Percentiles rank a stretch among this genome's conserved stretches.
Evolutionary conservation across 805 yeast genomes (phyloP).

Genomic region (Wickerhamomyces hampshirensis): DNA sequence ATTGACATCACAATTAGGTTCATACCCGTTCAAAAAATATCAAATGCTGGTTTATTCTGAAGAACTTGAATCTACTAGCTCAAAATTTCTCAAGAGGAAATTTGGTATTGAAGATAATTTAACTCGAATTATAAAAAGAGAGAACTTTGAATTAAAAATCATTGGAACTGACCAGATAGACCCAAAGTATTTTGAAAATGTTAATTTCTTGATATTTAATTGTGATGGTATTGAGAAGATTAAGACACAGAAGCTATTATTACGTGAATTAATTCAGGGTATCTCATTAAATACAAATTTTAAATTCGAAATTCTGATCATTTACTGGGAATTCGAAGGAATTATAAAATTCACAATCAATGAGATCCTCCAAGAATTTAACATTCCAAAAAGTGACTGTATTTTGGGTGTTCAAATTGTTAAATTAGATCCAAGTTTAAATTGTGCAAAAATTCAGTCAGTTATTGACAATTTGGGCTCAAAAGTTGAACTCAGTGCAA

Average conservation of each 20-base stretch:
- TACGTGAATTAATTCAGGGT: constrained; percentile 31
- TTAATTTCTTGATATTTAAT: constrained; percentile 33
- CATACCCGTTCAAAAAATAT: constrained; percentile 3
- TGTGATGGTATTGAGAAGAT: constrained; percentile 32
- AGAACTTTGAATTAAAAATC: constrained; percentile 15
- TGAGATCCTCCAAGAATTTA: constrained; percentile 29
- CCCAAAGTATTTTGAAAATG: constrained; percentile 23
- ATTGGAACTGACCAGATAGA: constrained; percentile 23
- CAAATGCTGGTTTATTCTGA: constrained; percentile 15
- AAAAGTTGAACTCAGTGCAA: constrained; percentile 27
- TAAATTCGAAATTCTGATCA: constrained; percentile 28
- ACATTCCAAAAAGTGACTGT: constrained; percentile 22
- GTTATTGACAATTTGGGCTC: constrained; percentile 21
- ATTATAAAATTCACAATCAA: constrained; percentile 23
- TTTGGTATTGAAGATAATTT: constrained; percentile 17
- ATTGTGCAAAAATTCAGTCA: constrained; percentile 18
- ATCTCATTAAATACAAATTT: constrained; percentile 30
- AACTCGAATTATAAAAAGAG: constrained; percentile 2
- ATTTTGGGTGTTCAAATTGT: constrained; percentile 26
- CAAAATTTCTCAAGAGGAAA: constrained; percentile 29
- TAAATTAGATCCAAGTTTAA: constrained; percentile 26
- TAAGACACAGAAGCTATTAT: constrained; percentile 22
- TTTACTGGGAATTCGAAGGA: constrained; percentile 36
- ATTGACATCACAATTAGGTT: too few relatives aligned
- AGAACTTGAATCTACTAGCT: constrained; percentile 25